These are phyloP conservation scores for Cocos nucifera DNA, from an alignment of 176 grass and related monocot genomes.

Conservation along the genomic window DNA sequence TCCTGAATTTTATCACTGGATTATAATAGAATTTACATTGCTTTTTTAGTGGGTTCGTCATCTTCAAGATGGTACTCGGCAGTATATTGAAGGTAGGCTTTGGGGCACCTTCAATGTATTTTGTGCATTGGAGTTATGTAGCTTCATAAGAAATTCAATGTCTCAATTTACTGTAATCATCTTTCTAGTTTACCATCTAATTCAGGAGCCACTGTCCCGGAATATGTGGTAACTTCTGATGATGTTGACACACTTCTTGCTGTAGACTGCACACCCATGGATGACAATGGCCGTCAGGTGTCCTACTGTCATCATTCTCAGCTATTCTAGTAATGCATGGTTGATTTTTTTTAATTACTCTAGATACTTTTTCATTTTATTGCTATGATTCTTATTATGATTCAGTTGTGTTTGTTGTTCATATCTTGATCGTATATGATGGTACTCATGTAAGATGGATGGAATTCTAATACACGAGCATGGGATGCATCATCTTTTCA, in stretches of 20 bases:
- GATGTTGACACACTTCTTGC: constrained; percentile 84
- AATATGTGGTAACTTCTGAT: constrained; percentile 86
- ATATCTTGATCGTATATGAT: too few relatives aligned
- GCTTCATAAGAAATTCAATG: too few relatives aligned
- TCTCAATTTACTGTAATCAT: too few relatives aligned
- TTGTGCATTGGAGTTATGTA: not conserved
- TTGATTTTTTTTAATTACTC: not conserved
- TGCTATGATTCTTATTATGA: too few relatives aligned
- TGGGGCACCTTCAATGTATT: not conserved
- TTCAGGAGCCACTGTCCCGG: constrained; percentile 67
- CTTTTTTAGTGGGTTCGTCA: constrained; percentile 77
- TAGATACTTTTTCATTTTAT: too few relatives aligned
- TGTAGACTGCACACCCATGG: constrained; percentile 94
- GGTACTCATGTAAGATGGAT: too few relatives aligned
- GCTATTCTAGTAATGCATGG: not conserved
- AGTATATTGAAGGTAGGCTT: constrained; percentile 76
- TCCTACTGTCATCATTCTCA: constrained; percentile 8
- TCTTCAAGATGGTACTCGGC: constrained; percentile 63
- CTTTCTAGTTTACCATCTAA: constrained; percentile 14
- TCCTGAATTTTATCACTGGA: not conserved
- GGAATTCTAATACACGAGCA: too few relatives aligned
- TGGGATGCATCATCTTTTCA: too few relatives aligned
- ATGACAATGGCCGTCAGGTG: constrained; percentile 85
- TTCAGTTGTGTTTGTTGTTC: too few relatives aligned
- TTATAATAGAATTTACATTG: not conserved